Conservation (phyloP, 106 monocot species). For the Allium sativum region DNA sequence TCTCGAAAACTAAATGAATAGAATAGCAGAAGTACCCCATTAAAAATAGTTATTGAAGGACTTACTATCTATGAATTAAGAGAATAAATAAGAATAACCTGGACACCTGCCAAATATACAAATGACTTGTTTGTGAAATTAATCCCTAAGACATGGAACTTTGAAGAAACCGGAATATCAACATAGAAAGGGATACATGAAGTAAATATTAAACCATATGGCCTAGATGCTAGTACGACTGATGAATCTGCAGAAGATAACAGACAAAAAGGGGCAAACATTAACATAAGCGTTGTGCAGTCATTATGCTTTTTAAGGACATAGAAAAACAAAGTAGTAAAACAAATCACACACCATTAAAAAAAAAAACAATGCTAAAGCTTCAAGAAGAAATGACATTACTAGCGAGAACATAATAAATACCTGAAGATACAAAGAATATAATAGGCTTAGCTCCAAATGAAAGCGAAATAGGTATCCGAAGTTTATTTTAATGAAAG, state of each 20-base stretch:
- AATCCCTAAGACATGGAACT: constrained; percentile 61
- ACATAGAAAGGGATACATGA: constrained; percentile 88
- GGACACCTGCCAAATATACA: constrained; percentile 24
- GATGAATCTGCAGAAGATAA: constrained; percentile 43
- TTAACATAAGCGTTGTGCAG: background rate
- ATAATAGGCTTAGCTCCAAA: background rate
- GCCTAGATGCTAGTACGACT: constrained; percentile 48
- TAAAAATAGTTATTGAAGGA: too few relatives aligned
- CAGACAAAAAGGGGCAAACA: background rate
- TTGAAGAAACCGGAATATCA: constrained; percentile 75
- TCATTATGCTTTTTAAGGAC: background rate
- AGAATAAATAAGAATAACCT: constrained; percentile 9
- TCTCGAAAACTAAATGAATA: too few relatives aligned
- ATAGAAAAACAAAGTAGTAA: background rate
- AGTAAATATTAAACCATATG: constrained; percentile 86
- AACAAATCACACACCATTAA: constrained; percentile 32
- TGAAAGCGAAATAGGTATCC: too few relatives aligned
- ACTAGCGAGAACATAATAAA: constrained; percentile 43
- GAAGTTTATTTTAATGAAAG: too few relatives aligned
- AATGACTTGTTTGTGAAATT: constrained; percentile 63
- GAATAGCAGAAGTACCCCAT: too few relatives aligned
- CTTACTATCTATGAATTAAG: background rate
- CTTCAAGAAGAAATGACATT: constrained; percentile 32
- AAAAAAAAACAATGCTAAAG: constrained; percentile 32
- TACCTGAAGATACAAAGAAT: constrained; percentile 33